Percentiles rank a stretch among this genome's conserved stretches.
phyloP scores from a whole-genome alignment of 805 yeast species.

The Cyberlindnera bimundalis region DNA sequence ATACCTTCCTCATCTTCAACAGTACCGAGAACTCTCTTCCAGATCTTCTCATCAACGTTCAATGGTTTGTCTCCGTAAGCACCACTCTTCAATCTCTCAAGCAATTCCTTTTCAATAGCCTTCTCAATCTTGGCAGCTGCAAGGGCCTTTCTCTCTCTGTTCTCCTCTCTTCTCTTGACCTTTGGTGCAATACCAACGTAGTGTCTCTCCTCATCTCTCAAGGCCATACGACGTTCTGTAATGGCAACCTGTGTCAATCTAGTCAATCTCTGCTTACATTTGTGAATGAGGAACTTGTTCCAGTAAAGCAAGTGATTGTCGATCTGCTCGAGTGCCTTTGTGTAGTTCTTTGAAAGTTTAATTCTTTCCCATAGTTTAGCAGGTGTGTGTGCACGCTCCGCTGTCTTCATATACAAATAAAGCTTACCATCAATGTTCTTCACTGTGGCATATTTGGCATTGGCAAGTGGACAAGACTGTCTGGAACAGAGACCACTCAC shows the following conservation, averaged over 20 bases:
- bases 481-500: conserved; percentile 92
- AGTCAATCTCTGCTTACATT: conserved; percentile 94
- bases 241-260: conserved; percentile 93
- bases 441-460: conserved; percentile 86
- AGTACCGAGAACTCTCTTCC: conserved; percentile 90
- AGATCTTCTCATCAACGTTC: conserved; percentile 91
- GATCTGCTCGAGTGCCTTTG: conserved; percentile 82
- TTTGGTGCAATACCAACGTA: conserved; percentile 91
- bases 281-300: conserved; percentile 87
- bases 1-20: conserved; percentile 66
- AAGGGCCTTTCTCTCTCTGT: conserved; percentile 93
- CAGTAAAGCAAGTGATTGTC: conserved; percentile 87
- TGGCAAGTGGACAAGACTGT: conserved; percentile 95
- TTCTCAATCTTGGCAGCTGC: conserved; percentile 96
- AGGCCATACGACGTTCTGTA: conserved; percentile 88
- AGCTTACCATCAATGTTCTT: conserved; percentile 75
- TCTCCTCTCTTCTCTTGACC: conserved; percentile 90
- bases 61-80: conserved; percentile 98
- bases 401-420: conserved; percentile 92
- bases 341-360: conserved; percentile 82
- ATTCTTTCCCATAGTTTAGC: conserved; percentile 93
- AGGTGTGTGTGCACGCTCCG: conserved; percentile 96
- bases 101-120: conserved; percentile 91
- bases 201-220: conserved; percentile 88
- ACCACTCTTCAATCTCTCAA: conserved; percentile 93